Base-by-base conservation (phyloP, 148 eudicot species). In the Spergularia marina region DNA sequence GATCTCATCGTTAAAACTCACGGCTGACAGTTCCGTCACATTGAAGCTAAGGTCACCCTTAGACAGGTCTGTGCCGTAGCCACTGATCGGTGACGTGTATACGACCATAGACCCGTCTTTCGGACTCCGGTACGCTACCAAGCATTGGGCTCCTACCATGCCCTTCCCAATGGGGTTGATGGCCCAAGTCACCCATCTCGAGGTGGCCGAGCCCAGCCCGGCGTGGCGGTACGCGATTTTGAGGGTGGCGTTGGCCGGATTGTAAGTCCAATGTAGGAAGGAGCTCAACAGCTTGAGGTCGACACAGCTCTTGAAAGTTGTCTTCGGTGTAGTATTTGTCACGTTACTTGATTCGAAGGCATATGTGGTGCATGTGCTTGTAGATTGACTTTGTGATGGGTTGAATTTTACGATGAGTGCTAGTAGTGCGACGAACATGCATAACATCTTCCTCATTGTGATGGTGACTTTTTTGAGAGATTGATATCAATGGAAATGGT, bases 131-230 rank as follows among this genome's bases (percentile, higher is more conserved):
- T 60, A 75, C 2, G 94, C 94, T 44, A 91, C 94, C 40, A 91
- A 77, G 11, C 86, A 80, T 52, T 91, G 97, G 23, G 94, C 61
- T 2, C 97, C 97, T 21, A 81, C 78, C 97, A 91, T 91, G 64
- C 85, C 88, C 36, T 59, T 68, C 0, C 81, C 74, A 6, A 10
- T 62, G 0, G 91, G 91, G 73, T 91, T 91, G 66, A 89, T 73
- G 25, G 89, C 94, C 97, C 94, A 90, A 0, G 81, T 83, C 7
- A 84, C 88, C 97, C 97, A 91, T 25, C 72, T 80, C 0, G 78
- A 67, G 4, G 72, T 10, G 10, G 81, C 49, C 4, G 89, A 4
- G 0, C 80, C 17, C 7, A 80, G 41, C 5, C 83, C 82, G 0
- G 84, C n/a, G 67, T 83, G 94, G 14, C 97, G 85, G 72, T 80